Base-by-base conservation (phyloP, 306 rosid species). In the Rosa chinensis region DNA sequence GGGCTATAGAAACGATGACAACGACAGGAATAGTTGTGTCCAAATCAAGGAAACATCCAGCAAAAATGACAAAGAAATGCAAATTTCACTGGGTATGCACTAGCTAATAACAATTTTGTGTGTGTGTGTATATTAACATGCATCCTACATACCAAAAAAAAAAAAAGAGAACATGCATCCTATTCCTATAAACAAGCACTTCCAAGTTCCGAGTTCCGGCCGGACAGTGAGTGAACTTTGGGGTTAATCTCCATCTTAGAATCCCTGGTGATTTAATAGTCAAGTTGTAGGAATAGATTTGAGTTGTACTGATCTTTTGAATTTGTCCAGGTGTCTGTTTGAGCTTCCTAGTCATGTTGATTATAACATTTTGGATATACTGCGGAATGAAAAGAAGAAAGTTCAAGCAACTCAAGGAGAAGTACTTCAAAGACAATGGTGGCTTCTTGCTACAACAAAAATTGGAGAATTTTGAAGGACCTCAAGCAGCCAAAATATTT, bases 391-490 rank as follows among this genome's bases (percentile, higher is more conserved):
- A 44, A 39, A 62, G 18, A 47, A 70, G 81, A 82, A 82, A 70
- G 48, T 25, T 49, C 48, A 25, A 70, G 14, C 71, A 45, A 45
- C 77, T 58, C 5, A 49, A 47, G 12, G 80, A 47, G 43, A 81
- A 39, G 58, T 81, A 61, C 81, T 81, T 59, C 0, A 20, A 70
- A 72, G 61, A 14, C 49, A 79, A 79, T 72, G 82, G 82, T 6
- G 82, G 82, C 10, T 35, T 71, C 4, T 40, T 71, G 72, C 45
- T 79, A 47, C 77, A 47, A 14, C 63, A 63, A 48, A n/a, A 37
- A 12, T 16, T 79, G 10, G 35, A 59, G 0, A 16, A 21, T 10
- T 13, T 25, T 1, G 6, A 32, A 5, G 77, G 61, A 14, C 17
- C 67, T 35, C 16, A 59, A 10, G 28, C 47, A 3, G 23, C 74